Percentiles rank a stretch among this genome's conserved stretches.
Evolutionary conservation across 192 early-diverging fungal species (phyloP).

Genomic region (Funneliformis geosporum): DNA sequence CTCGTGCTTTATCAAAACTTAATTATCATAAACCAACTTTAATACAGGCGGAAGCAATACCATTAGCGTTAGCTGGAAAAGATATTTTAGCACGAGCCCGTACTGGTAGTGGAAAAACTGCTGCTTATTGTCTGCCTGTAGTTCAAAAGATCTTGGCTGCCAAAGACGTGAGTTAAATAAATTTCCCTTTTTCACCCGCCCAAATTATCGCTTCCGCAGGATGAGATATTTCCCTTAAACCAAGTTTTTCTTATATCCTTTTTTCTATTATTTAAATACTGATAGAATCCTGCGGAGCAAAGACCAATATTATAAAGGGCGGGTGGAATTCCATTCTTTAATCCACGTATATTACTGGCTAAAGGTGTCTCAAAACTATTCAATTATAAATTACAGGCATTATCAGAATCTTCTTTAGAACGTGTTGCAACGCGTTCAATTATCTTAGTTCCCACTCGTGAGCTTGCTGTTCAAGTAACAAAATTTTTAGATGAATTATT

Average conservation of each 20-base stretch:
- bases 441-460: conserved; percentile 92
- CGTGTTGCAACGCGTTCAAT: conserved; percentile 54
- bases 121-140: conserved; percentile 89
- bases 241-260: neutral
- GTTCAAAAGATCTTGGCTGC: conserved; percentile 84
- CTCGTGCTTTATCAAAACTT: conserved; percentile 83
- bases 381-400: conserved; percentile 31
- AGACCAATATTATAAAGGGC: neutral
- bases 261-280: neutral
- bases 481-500: conserved; percentile 72
- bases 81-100: conserved; percentile 91
- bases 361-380: conserved; percentile 3
- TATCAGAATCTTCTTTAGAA: conserved; percentile 40
- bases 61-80: conserved; percentile 87
- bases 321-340: neutral
- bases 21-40: conserved; percentile 84
- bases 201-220: neutral
- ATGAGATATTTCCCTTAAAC: neutral
- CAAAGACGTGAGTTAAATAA: conserved; percentile 55
- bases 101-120: conserved; percentile 96
- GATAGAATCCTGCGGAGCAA: neutral
- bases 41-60: conserved; percentile 87
- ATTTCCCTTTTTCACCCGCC: neutral
- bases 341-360: neutral
- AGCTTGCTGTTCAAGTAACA: conserved; percentile 92